These are phyloP conservation scores for Hericium rajendrae DNA, from an alignment of 768 basidiomycete species.

Conservation along the genomic window DNA sequence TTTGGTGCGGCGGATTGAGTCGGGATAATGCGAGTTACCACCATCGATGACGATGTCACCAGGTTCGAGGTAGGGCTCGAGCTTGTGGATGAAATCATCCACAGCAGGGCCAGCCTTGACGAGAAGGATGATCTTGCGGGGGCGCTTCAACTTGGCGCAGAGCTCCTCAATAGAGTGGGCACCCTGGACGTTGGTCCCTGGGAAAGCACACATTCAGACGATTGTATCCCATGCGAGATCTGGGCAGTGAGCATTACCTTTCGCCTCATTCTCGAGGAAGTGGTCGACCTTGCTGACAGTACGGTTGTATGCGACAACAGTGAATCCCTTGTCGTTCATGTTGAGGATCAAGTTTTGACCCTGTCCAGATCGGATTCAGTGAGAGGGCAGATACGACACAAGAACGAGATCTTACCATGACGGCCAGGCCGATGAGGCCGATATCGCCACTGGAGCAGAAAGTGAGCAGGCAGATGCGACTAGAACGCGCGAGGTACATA, in stretches of 20 bases:
- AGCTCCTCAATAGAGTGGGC: constrained; percentile 93
- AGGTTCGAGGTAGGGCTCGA: constrained; percentile 80
- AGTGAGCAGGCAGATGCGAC: constrained; percentile 14
- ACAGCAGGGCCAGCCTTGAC: constrained; percentile 97
- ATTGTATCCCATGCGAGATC: constrained; percentile 11
- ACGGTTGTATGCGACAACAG: constrained; percentile 93
- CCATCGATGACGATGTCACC: constrained; percentile 99
- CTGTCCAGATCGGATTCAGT: constrained; percentile 26
- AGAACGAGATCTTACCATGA: constrained; percentile 60
- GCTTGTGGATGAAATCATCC: constrained; percentile 88
- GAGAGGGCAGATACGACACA: too few species aligned
- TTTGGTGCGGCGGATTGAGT: constrained; percentile 88
- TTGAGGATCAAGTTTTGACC: constrained; percentile 96
- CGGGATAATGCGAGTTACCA: constrained; percentile 98
- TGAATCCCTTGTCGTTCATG: constrained; percentile 99
- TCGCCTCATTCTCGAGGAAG: constrained; percentile 96
- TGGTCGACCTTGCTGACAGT: constrained; percentile 92
- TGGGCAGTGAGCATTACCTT: constrained; percentile 49
- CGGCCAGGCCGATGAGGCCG: constrained; percentile 96
- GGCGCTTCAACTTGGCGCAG: constrained; percentile 82
- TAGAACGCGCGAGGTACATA: constrained; percentile 26
- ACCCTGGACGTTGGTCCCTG: constrained; percentile 92
- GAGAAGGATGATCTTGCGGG: constrained; percentile 95
- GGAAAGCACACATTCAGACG: constrained; percentile 7
- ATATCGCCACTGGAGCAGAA: constrained; percentile 71